A percentile compares a stretch with the other conserved stretches of the same genome.
These are phyloP conservation scores for Stephania yunnanensis DNA, from an alignment of 164 flowering plant genomes.

Conservation along the genomic window DNA sequence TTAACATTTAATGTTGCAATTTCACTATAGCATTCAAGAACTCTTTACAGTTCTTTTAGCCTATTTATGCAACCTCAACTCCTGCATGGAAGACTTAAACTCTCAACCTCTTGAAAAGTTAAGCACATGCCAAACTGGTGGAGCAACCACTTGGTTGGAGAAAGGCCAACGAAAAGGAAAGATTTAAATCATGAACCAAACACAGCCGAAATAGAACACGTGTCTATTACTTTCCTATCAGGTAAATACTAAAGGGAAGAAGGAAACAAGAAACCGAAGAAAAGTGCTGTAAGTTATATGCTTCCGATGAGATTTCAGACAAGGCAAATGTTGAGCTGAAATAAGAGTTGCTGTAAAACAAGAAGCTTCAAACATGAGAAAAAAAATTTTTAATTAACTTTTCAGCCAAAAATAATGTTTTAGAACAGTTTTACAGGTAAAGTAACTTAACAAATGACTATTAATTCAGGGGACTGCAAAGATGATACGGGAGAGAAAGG, in stretches of 20 bases:
- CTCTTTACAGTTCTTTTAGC: too few species aligned
- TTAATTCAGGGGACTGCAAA: constrained; percentile 73
- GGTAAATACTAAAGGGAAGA: not conserved
- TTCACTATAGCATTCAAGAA: too few species aligned
- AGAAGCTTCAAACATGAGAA: not conserved
- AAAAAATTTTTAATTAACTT: too few species aligned
- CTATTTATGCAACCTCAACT: too few species aligned
- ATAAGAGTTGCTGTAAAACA: not conserved
- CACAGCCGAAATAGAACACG: too few species aligned
- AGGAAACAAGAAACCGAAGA: not conserved
- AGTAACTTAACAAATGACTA: constrained; percentile 1
- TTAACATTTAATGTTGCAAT: too few species aligned
- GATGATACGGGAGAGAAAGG: constrained; percentile 59
- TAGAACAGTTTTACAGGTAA: not conserved
- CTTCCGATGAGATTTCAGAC: not conserved
- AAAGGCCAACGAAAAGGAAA: too few species aligned
- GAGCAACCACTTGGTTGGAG: too few species aligned
- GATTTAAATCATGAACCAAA: too few species aligned
- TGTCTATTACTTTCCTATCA: not conserved
- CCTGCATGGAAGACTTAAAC: too few species aligned
- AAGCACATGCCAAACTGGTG: too few species aligned
- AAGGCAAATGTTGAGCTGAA: not conserved
- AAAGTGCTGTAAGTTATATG: not conserved
- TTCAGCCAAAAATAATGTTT: not conserved
- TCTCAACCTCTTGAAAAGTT: too few species aligned